Percentiles rank a stretch among this genome's conserved stretches.
These are phyloP conservation scores for Debaryomyces udenii DNA, from an alignment of 1,139 yeast genomes.

Conservation along the genomic window DNA sequence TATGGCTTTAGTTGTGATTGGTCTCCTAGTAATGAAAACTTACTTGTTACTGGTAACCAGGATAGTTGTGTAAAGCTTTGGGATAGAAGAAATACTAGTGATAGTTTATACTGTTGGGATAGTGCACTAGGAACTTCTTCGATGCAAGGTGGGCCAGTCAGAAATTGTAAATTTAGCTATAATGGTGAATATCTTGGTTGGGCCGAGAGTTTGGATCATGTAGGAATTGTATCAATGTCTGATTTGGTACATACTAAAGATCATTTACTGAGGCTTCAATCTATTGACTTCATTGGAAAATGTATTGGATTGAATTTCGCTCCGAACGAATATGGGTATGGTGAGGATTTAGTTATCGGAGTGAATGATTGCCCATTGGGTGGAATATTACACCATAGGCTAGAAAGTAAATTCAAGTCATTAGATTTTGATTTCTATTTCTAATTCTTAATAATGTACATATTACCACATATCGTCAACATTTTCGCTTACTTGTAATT, in stretches of 20 bases:
- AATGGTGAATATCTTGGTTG: slow-evolving; percentile 51
- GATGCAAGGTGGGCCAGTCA: slow-evolving; percentile 46
- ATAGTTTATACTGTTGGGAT: slow-evolving; percentile 35
- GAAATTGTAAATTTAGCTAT: slow-evolving; percentile 55
- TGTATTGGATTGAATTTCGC: slow-evolving; percentile 58
- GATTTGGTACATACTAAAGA: slow-evolving; percentile 25
- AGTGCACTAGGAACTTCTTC: slow-evolving; percentile 36
- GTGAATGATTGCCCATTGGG: slow-evolving; percentile 61
- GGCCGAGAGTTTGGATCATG: slow-evolving; percentile 65
- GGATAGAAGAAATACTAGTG: slow-evolving; percentile 44
- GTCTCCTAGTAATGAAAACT: slow-evolving; percentile 45
- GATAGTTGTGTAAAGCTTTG: slow-evolving; percentile 60
- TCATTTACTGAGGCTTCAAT: slow-evolving; percentile 40
- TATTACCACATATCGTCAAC: slow-evolving; percentile 50
- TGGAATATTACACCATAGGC: slow-evolving; percentile 54
- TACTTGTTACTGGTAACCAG: slow-evolving; percentile 60
- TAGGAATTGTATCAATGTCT: slow-evolving; percentile 48
- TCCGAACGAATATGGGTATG: slow-evolving; percentile 46
- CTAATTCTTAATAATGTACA: slow-evolving; percentile 21
- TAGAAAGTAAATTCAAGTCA: slow-evolving; percentile 38
- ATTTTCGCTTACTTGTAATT: slow-evolving; percentile 41
- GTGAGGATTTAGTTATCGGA: slow-evolving; percentile 55
- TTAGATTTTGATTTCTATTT: slow-evolving; percentile 47
- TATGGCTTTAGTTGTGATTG: slow-evolving; percentile 66
- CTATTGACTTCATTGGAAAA: slow-evolving; percentile 59